Evolutionary conservation across 371 early-diverging fungal genomes (phyloP).

Genomic region (Mortierella sp.): DNA sequence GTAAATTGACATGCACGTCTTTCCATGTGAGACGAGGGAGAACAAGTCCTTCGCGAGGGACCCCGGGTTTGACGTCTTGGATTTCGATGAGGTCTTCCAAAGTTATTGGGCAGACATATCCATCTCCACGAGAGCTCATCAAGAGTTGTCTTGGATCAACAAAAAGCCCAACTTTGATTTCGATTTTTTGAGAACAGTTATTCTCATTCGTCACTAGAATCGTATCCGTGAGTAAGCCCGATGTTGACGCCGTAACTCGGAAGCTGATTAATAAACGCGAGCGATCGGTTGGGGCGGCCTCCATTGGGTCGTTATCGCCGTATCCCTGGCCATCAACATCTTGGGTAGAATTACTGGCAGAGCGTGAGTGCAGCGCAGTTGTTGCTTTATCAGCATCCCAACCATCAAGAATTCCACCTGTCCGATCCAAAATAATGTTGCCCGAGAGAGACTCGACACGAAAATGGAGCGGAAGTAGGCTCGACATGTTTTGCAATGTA

Average conservation of each 20-base stretch:
- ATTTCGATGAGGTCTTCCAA: slow-evolving; percentile 33
- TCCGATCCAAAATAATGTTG: slow-evolving; percentile 70
- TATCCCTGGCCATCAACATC: not conserved
- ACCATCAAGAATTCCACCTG: slow-evolving; percentile 70
- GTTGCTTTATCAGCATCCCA: slow-evolving; percentile 59
- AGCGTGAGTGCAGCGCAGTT: slow-evolving; percentile 24
- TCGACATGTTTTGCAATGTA: slow-evolving; percentile 72
- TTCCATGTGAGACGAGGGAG: slow-evolving; percentile 51
- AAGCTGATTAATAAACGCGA: slow-evolving; percentile 71
- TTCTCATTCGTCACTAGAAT: slow-evolving; percentile 77
- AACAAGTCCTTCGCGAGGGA: slow-evolving; percentile 37
- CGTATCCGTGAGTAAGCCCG: slow-evolving; percentile 73
- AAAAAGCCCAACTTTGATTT: slow-evolving; percentile 77
- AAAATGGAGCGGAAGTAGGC: slow-evolving; percentile 75
- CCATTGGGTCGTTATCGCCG: slow-evolving; percentile 22
- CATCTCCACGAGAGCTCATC: slow-evolving; percentile 29
- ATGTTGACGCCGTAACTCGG: slow-evolving; percentile 66
- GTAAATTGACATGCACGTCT: slow-evolving; percentile 51
- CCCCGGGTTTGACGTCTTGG: slow-evolving; percentile 36
- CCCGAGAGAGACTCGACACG: slow-evolving; percentile 68
- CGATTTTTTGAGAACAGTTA: slow-evolving; percentile 75
- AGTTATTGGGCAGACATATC: slow-evolving; percentile 45
- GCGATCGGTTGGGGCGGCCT: slow-evolving; percentile 38
- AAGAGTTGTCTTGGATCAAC: slow-evolving; percentile 65
- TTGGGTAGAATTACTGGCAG: slow-evolving; percentile 10